Conservation (phyloP, 768 basidiomycete species). For the Leccinum variicolor region DNA sequence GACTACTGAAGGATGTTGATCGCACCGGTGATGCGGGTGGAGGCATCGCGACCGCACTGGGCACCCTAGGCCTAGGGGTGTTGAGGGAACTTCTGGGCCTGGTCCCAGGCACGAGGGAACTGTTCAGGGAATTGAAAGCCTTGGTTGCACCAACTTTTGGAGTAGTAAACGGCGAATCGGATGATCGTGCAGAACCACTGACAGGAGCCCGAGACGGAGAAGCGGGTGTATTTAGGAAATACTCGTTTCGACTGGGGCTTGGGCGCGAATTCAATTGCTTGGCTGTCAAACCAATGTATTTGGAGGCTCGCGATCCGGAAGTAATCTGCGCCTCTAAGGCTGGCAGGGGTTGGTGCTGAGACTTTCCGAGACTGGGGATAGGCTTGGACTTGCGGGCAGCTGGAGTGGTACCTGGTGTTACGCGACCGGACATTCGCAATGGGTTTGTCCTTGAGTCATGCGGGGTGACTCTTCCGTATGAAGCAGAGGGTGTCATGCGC, state of each 20-base stretch:
- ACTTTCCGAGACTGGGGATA: conserved; percentile 29
- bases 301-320: conserved; percentile 80
- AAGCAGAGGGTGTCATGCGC: conserved; percentile 56
- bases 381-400: conserved; percentile 31
- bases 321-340: conserved; percentile 51
- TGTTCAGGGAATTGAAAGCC: conserved; percentile 8
- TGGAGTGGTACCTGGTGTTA: conserved; percentile 42
- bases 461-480: conserved; percentile 42
- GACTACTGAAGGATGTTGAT: conserved; percentile 27
- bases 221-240: conserved; percentile 29
- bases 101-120: conserved; percentile 14
- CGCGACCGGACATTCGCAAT: conserved; percentile 39
- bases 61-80: conserved; percentile 64
- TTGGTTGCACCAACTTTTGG: conserved; percentile 53
- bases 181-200: conserved; percentile 35
- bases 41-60: conserved; percentile 78
- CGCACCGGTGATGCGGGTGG: conserved; percentile 65
- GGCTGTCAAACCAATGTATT: conserved; percentile 82
- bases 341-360: conserved; percentile 29
- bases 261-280: conserved; percentile 62
- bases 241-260: conserved; percentile 15
- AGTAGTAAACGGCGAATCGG: conserved; percentile 61
- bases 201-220: conserved; percentile 35
- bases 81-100: conserved; percentile 35
- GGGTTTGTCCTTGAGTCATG: conserved; percentile 26